These are phyloP conservation scores for Tothia fuscella DNA, from an alignment of 2,329 filamentous ascomycete genomes.

Conservation along the genomic window DNA sequence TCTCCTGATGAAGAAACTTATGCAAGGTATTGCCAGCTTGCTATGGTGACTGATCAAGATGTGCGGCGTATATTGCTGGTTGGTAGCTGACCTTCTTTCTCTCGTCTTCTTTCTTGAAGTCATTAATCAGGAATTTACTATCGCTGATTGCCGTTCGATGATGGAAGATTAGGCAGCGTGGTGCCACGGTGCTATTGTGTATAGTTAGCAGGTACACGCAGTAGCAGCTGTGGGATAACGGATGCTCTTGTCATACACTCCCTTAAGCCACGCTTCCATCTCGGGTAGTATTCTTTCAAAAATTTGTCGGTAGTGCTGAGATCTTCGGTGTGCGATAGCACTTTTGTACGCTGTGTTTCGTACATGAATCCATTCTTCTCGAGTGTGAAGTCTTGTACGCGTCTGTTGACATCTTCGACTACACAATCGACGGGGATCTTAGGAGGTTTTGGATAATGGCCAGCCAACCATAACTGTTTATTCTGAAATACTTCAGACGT, in stretches of 20 bases:
- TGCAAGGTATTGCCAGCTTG: constrained; percentile 7
- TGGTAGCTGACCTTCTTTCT: neutral
- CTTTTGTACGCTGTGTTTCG: constrained; percentile 5
- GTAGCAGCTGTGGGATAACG: neutral
- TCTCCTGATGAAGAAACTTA: constrained; percentile 5
- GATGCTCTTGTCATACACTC: constrained; percentile 6
- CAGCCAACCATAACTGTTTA: neutral
- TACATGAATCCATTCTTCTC: constrained; percentile 11
- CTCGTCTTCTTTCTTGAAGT: neutral
- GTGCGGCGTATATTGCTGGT: constrained; percentile 4
- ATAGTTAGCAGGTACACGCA: too few relatives aligned
- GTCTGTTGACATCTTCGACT: constrained; percentile 10
- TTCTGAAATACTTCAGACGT: neutral
- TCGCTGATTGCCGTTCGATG: neutral
- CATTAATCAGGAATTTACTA: neutral
- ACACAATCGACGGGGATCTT: constrained; percentile 4
- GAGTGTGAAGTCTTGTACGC: constrained; percentile 10
- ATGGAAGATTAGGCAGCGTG: constrained; percentile 6
- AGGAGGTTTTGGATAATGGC: constrained; percentile 10
- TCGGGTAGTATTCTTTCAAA: constrained; percentile 10
- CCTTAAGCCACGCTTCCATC: constrained; percentile 10
- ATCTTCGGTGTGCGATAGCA: constrained; percentile 5
- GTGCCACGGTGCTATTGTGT: constrained; percentile 10
- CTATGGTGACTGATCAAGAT: constrained; percentile 10
- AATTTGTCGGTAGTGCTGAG: constrained; percentile 9